These are phyloP conservation scores for Hypholoma fasciculare DNA, from an alignment of 768 basidiomycete genomes.

Conservation along the genomic window DNA sequence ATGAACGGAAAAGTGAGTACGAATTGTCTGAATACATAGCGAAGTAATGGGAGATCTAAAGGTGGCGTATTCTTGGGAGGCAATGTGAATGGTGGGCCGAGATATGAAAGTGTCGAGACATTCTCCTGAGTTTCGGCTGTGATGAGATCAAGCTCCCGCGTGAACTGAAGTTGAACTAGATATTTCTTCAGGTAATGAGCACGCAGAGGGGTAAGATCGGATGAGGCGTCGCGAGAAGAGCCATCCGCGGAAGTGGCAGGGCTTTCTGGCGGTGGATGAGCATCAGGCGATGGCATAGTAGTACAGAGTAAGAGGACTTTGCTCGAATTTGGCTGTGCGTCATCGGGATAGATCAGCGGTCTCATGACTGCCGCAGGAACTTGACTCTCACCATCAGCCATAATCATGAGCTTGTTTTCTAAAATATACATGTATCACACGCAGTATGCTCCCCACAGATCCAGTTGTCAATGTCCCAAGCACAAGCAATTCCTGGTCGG, in stretches of 20 bases:
- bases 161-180: constrained; percentile 84
- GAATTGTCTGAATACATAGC: constrained; percentile 90
- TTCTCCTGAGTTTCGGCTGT: constrained; percentile 35
- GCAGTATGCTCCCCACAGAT: not conserved
- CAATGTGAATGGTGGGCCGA: constrained; percentile 85
- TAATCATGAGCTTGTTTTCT: constrained; percentile 11
- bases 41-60: constrained; percentile 83
- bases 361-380: constrained; percentile 6
- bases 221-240: not conserved
- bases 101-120: constrained; percentile 74
- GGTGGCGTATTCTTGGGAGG: constrained; percentile 56
- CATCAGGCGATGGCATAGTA: constrained; percentile 2
- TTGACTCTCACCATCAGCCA: constrained; percentile 3
- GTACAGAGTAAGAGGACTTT: not conserved
- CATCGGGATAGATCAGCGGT: not conserved
- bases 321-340: not conserved
- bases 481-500: not conserved
- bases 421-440: not conserved
- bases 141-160: constrained; percentile 75
- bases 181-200: constrained; percentile 99
- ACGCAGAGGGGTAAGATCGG: constrained; percentile 77
- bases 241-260: constrained; percentile 2
- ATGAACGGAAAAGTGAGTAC: constrained; percentile 96
- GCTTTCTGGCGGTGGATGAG: not conserved
- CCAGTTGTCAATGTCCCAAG: constrained; percentile 7